Evolutionary conservation across 805 yeast genomes (phyloP), one percentile per base, ranked within the genome.

Genomic region (Zygoascus ofunaensis): DNA sequence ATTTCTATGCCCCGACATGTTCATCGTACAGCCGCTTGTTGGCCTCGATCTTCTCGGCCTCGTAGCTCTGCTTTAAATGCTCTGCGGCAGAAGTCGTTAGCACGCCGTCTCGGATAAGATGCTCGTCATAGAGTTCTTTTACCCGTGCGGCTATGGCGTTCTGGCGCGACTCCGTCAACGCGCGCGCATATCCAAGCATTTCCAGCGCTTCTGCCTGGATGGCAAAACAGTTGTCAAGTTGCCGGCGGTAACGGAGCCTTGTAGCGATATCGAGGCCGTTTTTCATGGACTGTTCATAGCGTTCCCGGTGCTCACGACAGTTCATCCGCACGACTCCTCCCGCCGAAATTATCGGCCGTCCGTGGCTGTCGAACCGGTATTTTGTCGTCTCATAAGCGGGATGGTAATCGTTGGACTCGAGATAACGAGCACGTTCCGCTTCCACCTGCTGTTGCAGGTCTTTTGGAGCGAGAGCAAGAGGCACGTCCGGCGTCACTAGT

Each of bases 91-190:
- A 52, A 3, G 23, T 34, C 5, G 41, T 37, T 12, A 37, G 21
- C 5, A 24, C 21, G 12, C 41, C 41, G 19, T 55, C 54, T 0
- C 48, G 45, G 2, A 62, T 62, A 10, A 50, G 53, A 19, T 49
- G 36, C 20, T 42, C 22, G 24, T 55, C 51, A 53, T 56, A 56
- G 26, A 61, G 39, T 32, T 61, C 64, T 42, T 60, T 64, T 3
- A 60, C 64, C 17, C 23, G 28, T 34, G 41, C 45, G 41, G 57
- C 54, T 30, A 61, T 54, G 4, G 46, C 36, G 20, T 17, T 30
- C 21, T 47, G 35, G 38, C 53, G 52, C 1, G 38, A 48, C 33
- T 42, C 47, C 17, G 37, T 39, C 14, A 26, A 28, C 2, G 58
- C 55, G 12, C 34, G 12, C 4, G 43, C 43, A 44, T 46, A 61